Percentiles rank a stretch among this genome's conserved stretches.
Conservation (phyloP, 2,329 filamentous ascomycete genomes). For the Ceratocystis ficicola region DNA sequence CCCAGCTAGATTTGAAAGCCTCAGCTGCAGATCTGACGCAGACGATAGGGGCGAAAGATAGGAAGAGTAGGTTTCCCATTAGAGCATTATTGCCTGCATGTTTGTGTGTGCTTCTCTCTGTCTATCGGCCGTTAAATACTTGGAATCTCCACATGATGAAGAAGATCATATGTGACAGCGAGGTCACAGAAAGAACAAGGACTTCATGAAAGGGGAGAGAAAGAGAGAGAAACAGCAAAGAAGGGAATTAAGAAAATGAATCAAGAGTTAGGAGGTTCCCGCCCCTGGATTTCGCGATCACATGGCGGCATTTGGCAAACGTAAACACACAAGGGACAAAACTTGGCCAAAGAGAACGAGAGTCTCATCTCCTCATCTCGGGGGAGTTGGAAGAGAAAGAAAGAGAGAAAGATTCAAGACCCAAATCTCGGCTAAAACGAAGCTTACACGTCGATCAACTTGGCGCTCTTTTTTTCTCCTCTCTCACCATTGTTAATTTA, state of each 20-base stretch:
- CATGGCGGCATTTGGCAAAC: background rate
- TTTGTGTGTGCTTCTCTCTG: too few species aligned
- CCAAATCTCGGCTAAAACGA: slow-evolving; percentile 11
- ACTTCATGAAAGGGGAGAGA: background rate
- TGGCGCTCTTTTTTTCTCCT: background rate
- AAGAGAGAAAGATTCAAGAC: background rate
- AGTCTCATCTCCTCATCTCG: slow-evolving; percentile 10
- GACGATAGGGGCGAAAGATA: background rate
- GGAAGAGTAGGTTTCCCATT: background rate
- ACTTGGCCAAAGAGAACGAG: background rate
- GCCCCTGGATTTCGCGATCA: background rate
- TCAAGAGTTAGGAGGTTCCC: background rate
- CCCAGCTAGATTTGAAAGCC: background rate
- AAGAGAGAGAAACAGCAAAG: background rate
- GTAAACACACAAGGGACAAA: background rate
- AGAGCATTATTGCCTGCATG: too few species aligned
- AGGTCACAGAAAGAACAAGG: too few species aligned
- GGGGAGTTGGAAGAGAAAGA: background rate
- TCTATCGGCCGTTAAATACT: too few species aligned
- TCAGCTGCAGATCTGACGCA: slow-evolving; percentile 6
- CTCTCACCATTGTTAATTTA: background rate
- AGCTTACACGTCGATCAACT: slow-evolving; percentile 8
- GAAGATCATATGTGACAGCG: too few species aligned
- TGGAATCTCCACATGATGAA: too few species aligned
- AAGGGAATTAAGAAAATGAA: background rate